Evolutionary conservation across 2,329 filamentous ascomycete genomes (phyloP).

Genomic region (Colletotrichum tropicicola): DNA sequence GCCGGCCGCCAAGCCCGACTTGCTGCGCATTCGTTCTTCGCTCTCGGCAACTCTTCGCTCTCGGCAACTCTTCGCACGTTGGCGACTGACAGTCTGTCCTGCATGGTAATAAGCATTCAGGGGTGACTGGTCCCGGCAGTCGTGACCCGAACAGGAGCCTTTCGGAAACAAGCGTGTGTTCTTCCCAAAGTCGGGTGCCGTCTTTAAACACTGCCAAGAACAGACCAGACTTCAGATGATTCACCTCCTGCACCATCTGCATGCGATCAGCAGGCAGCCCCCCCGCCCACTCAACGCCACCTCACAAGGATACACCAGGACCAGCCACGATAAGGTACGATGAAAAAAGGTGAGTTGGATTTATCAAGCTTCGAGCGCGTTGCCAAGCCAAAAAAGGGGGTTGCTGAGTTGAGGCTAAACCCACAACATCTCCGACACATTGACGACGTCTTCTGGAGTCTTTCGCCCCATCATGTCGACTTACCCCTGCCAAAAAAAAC

Average conservation of each 20-base stretch:
- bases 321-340: neutral
- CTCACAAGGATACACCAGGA: neutral
- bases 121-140: too few species aligned
- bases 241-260: conserved; percentile 13
- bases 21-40: neutral
- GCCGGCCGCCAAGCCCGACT: neutral
- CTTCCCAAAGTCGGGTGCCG: too few species aligned
- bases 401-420: neutral
- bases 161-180: too few species aligned
- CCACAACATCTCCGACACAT: neutral
- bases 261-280: neutral
- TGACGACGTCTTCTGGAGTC: too few species aligned
- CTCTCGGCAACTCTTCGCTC: neutral
- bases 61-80: neutral
- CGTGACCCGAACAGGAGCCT: too few species aligned
- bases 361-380: neutral
- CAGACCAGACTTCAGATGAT: conserved; percentile 16
- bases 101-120: too few species aligned
- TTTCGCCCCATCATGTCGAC: neutral
- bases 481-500: neutral
- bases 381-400: neutral
- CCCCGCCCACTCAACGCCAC: neutral
- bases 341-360: conserved; percentile 1
- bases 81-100: too few species aligned
- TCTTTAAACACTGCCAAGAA: conserved; percentile 6